Conservation (phyloP, 2,329 filamentous ascomycete species). For the Seiridium cupressi region DNA sequence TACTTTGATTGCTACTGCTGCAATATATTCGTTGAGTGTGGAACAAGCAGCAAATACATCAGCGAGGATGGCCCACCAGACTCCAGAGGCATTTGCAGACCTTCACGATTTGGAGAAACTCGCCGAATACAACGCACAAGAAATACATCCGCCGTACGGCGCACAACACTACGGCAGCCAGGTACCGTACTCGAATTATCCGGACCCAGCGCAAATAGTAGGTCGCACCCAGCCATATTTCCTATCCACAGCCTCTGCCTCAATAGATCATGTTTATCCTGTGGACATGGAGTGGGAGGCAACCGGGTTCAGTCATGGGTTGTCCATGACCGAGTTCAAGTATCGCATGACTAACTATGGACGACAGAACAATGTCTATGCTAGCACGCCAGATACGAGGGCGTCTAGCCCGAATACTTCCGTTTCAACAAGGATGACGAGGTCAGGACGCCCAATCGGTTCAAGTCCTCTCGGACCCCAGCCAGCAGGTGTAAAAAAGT, state of each 20-base stretch:
- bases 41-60: too few species aligned
- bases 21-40: neutral
- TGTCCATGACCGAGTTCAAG: too few species aligned
- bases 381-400: conserved; percentile 51
- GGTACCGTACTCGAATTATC: neutral
- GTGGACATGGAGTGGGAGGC: too few species aligned
- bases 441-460: conserved; percentile 32
- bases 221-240: neutral
- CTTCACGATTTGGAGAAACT: neutral
- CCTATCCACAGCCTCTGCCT: neutral
- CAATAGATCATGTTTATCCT: neutral
- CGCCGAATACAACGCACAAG: neutral
- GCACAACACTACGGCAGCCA: conserved; percentile 2
- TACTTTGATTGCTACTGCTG: neutral
- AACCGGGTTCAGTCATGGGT: too few species aligned
- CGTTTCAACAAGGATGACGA: conserved; percentile 22
- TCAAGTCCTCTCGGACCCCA: conserved; percentile 25
- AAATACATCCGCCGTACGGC: neutral
- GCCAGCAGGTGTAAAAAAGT: conserved; percentile 29
- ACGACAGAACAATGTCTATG: conserved; percentile 16
- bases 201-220: conserved; percentile 3
- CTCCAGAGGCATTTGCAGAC: neutral
- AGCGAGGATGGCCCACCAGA: neutral
- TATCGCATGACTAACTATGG: too few species aligned
- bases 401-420: conserved; percentile 43